Base-by-base conservation (phyloP, 495 filamentous ascomycete species). In the Rhizodiscina lignyota region DNA sequence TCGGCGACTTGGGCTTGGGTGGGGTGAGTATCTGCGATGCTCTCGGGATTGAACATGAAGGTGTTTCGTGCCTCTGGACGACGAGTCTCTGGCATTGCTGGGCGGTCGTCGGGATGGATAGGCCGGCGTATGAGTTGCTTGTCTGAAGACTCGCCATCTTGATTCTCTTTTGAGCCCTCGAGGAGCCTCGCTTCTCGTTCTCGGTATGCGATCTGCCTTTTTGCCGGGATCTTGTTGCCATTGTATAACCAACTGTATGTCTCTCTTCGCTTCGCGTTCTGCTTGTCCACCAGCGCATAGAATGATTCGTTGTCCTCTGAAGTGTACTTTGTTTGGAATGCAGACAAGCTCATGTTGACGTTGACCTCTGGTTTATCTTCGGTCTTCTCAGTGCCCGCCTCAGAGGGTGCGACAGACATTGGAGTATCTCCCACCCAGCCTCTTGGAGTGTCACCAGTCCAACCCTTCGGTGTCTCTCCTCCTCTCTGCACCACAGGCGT, bases 291-390 rank as follows among this genome's bases (percentile, higher is more conserved):
- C 1, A 96, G 63, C 47, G 77, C 78, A 56, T 92, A 87, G 62
- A 97, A 94, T 33, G 76, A 83, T 47, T 93, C 87, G 49, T 96
- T 94, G 53, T 97, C 89, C 56, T 97, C 89, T 44, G 80, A 89
- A 3, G 86, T 96, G 55, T 93, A 96, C 47, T 81, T 83, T 4
- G 79, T 67, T 45, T 96, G 89, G 47, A 96, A 97, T 2, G 77
- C 70, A 32, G 72, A 64, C 6, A 97, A 68, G 32, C 74, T 79
- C 58, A 96, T 74, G 47, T 74, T 78, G 10, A 79, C 78, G 52
- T 96, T 82, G 21, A 86, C 62, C n/a, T 62, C 51, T 32, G 63
- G 60, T 47, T 58, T 62, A 23, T 56, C 48, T 13, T 45, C 37
- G 6, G 6, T 27, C 24, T 13, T 27, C 8, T 27, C 24, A 13